Percentiles rank a stretch among this genome's conserved stretches.
phyloP scores from a whole-genome alignment of 1,284 basidiomycete species.

The Leccinum laetum region DNA sequence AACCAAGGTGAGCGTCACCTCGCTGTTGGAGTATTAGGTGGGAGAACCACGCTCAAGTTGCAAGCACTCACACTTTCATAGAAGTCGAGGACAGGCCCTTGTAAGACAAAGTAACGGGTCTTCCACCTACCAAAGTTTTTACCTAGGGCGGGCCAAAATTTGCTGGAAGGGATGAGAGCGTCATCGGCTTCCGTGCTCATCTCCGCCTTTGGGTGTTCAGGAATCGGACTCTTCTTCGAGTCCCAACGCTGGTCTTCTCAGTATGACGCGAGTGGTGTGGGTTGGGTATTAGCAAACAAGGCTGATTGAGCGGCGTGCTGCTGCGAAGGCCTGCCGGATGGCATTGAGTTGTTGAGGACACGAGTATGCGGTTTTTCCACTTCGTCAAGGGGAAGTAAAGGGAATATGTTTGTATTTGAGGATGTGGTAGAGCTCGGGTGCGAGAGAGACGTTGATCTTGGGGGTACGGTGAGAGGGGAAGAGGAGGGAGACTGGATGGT shows the following conservation, averaged over 20 bases:
- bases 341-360: neutral
- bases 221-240: constrained; percentile 17
- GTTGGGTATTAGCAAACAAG: constrained; percentile 9
- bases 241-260: no score
- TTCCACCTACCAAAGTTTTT: constrained; percentile 98
- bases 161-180: constrained; percentile 4
- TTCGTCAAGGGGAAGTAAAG: constrained; percentile 13
- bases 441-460: constrained; percentile 37
- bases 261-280: constrained; percentile 20
- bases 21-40: constrained; percentile 50
- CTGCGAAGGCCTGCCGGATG: constrained; percentile 13
- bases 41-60: constrained; percentile 7
- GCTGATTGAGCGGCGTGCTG: constrained; percentile 8
- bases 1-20: constrained; percentile 87
- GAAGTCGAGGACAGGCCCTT: constrained; percentile 88
- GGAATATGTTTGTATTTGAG: constrained; percentile 28
- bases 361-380: constrained; percentile 10
- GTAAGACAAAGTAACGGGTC: constrained; percentile 90
- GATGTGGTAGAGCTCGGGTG: constrained; percentile 22
- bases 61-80: constrained; percentile 84
- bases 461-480: constrained; percentile 44
- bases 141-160: constrained; percentile 40
- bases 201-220: constrained; percentile 26
- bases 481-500: constrained; percentile 7
- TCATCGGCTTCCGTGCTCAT: neutral